phyloP scores from a whole-genome alignment of 306 rosid species.

The Prunus mume region DNA sequence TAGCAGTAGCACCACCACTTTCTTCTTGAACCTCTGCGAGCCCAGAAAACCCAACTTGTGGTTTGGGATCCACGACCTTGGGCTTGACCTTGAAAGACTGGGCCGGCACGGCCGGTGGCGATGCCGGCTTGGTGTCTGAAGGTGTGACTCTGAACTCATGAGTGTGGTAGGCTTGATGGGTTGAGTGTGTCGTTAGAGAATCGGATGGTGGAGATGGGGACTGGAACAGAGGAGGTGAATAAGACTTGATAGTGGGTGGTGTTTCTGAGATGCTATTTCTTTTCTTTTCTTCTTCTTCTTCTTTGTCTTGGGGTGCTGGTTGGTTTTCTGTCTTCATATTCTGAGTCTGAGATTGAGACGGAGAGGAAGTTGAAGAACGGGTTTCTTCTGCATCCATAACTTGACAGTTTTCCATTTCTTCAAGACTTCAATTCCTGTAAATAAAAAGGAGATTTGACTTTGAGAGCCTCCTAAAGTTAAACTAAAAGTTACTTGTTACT shows the following conservation, averaged over 20 bases:
- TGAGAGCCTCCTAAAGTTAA: neutral
- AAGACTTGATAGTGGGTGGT: neutral
- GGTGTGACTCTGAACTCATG: conserved; percentile 31
- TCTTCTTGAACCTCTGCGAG: conserved; percentile 27
- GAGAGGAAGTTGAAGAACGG: neutral
- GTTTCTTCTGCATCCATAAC: neutral
- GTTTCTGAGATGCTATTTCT: conserved; percentile 9
- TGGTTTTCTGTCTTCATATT: neutral
- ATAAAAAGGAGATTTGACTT: neutral
- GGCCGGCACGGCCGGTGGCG: conserved; percentile 35
- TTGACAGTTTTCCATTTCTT: neutral
- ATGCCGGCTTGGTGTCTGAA: conserved; percentile 20
- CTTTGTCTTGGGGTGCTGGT: neutral
- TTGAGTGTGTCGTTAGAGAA: conserved; percentile 35
- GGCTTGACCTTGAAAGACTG: conserved; percentile 37
- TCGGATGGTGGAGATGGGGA: conserved; percentile 42
- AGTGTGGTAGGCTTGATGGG: conserved; percentile 31
- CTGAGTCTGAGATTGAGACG: neutral
- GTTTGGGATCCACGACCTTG: conserved; percentile 19
- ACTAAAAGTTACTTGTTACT: neutral
- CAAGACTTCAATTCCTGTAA: neutral
- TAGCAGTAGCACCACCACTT: neutral
- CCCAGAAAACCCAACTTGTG: conserved; percentile 42
- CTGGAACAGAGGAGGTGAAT: conserved; percentile 34
- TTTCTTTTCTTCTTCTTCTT: conserved; percentile 1